These are phyloP conservation scores for Cucumis hystrix DNA, from an alignment of 306 rosid species.

Conservation along the genomic window DNA sequence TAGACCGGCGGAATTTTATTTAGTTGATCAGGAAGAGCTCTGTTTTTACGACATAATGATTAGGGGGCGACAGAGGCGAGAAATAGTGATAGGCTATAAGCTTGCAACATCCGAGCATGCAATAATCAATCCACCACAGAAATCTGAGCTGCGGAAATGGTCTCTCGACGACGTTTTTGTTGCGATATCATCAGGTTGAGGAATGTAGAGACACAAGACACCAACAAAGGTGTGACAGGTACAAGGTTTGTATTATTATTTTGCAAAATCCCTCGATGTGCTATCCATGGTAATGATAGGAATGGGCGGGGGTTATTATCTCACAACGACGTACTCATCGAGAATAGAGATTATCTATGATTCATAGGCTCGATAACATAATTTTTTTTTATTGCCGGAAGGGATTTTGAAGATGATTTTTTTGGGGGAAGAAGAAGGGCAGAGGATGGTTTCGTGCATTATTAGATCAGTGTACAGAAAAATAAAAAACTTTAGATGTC, in stretches of 20 bases:
- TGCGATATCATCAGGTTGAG: constrained; percentile 46
- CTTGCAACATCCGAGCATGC: constrained; percentile 56
- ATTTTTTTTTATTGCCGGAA: not conserved
- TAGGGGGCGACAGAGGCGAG: constrained; percentile 72
- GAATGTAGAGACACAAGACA: not conserved
- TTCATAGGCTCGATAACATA: not conserved
- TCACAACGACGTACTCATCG: not conserved
- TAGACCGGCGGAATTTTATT: constrained; percentile 83
- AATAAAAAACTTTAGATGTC: not conserved
- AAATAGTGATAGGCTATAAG: constrained; percentile 81
- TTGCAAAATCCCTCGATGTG: not conserved
- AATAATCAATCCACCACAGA: constrained; percentile 61
- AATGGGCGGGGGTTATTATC: not conserved
- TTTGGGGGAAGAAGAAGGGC: not conserved
- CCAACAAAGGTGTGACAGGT: not conserved
- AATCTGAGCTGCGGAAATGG: constrained; percentile 62
- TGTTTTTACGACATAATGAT: constrained; percentile 77
- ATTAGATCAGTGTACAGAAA: not conserved
- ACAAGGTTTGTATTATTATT: not conserved
- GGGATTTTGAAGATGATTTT: not conserved
- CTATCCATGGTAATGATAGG: not conserved
- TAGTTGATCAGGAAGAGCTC: constrained; percentile 83
- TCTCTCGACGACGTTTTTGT: constrained; percentile 80
- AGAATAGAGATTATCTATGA: not conserved
- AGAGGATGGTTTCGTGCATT: not conserved